Evolutionary conservation across 2,329 filamentous ascomycete species (phyloP).

Genomic region (Gnomoniopsis smithogilvyi): DNA sequence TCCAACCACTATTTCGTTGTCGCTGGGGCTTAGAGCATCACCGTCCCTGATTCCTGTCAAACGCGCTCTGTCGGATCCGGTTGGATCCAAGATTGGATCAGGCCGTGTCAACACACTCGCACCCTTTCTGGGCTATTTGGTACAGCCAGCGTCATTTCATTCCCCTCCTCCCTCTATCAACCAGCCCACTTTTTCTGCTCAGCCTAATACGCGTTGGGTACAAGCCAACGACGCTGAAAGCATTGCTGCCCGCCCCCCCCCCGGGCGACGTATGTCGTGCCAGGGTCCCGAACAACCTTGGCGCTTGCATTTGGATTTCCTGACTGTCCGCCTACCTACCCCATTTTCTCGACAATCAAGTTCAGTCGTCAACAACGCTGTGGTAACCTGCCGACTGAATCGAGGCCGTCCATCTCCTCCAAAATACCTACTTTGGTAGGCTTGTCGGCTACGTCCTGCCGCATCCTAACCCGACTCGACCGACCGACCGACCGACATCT

Average conservation of each 20-base stretch:
- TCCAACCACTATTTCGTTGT: no score
- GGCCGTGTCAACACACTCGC: background rate
- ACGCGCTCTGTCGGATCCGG: conserved; percentile 1
- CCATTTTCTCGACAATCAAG: conserved; percentile 1
- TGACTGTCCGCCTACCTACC: conserved; percentile 1
- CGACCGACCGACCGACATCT: background rate
- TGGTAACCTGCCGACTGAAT: background rate
- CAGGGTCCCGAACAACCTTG: conserved; percentile 9
- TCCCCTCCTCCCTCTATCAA: conserved; percentile 6
- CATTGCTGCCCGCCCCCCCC: conserved; percentile 13
- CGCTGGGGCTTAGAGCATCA: no score
- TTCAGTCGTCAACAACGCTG: conserved; percentile 1
- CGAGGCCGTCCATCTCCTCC: background rate
- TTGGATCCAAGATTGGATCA: background rate
- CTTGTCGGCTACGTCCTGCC: background rate
- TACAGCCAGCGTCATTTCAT: conserved; percentile 10
- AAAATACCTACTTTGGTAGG: background rate
- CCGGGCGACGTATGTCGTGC: no score
- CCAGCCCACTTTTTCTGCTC: conserved; percentile 17
- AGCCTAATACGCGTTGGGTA: conserved; percentile 11
- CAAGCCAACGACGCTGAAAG: conserved; percentile 13
- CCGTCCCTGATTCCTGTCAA: background rate
- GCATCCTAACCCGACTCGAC: background rate
- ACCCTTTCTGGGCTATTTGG: background rate
- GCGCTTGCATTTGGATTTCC: conserved; percentile 5